Evolutionary conservation across 73 alveolate species (phyloP).

Genomic region (Symbiodinium pilosum): DNA sequence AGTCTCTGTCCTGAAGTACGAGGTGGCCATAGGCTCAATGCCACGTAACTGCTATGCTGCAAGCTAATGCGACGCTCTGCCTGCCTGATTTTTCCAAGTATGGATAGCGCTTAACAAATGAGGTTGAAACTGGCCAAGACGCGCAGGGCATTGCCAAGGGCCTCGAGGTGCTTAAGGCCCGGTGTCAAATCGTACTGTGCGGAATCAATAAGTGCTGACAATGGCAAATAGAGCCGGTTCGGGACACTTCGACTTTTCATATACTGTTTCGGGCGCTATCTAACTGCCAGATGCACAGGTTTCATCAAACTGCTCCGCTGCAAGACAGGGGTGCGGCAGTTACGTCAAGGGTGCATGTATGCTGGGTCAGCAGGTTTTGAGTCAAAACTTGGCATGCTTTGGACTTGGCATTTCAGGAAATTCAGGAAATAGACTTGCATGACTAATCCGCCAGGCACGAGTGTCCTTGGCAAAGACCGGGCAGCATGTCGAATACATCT

Average conservation of each 20-base stretch:
- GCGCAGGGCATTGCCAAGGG: conserved; percentile 46
- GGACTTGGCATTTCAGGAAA: too few relatives aligned
- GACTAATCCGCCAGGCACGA: conserved; percentile 88
- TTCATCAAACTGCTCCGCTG: too few relatives aligned
- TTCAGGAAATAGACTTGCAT: too few relatives aligned
- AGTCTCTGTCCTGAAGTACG: conserved; percentile 56
- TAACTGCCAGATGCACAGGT: too few relatives aligned
- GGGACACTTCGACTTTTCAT: not conserved
- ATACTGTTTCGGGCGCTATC: not conserved
- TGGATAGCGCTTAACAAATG: too few relatives aligned
- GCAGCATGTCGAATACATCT: conserved; percentile 71
- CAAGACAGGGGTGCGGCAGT: too few relatives aligned
- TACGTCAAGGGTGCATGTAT: too few relatives aligned
- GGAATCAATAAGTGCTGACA: not conserved
- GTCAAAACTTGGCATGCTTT: too few relatives aligned
- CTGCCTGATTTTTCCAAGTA: too few relatives aligned
- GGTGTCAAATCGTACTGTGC: not conserved
- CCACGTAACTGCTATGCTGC: too few relatives aligned
- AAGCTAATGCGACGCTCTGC: too few relatives aligned
- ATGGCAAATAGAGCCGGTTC: not conserved
- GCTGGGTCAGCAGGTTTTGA: too few relatives aligned
- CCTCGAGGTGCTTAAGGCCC: conserved; percentile 60
- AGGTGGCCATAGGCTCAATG: conserved; percentile 25
- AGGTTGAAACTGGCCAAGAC: conserved; percentile 50
- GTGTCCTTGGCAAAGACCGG: conserved; percentile 69